Percentiles rank a stretch among this genome's conserved stretches.
Conservation (phyloP, 495 filamentous ascomycete species). For the Amphirosellinia nigrospora region DNA sequence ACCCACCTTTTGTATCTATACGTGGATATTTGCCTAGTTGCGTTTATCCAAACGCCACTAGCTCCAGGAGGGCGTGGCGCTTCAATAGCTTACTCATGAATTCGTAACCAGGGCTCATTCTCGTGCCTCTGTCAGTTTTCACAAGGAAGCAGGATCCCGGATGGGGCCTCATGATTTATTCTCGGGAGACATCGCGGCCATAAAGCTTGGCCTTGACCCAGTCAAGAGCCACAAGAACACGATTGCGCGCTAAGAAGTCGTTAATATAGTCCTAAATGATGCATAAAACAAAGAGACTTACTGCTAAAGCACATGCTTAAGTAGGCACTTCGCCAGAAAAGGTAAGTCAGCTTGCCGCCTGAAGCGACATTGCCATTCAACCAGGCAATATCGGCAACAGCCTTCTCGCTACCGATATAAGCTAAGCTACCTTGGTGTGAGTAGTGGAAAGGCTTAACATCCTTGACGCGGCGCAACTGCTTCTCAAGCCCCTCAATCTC, state of each 20-base stretch:
- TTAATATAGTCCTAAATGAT: slow-evolving; percentile 26
- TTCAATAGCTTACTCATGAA: background rate
- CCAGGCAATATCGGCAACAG: slow-evolving; percentile 97
- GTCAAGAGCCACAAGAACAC: slow-evolving; percentile 88
- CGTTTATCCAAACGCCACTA: background rate
- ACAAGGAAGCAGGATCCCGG: background rate
- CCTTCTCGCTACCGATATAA: slow-evolving; percentile 98
- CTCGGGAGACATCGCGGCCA: slow-evolving; percentile 92
- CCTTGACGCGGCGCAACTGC: slow-evolving; percentile 85
- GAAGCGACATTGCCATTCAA: slow-evolving; percentile 93
- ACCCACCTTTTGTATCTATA: background rate
- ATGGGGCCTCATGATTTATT: slow-evolving; percentile 58
- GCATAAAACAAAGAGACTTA: slow-evolving; percentile 55
- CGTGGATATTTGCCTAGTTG: background rate
- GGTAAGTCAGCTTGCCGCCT: slow-evolving; percentile 79
- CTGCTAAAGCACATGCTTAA: slow-evolving; percentile 99
- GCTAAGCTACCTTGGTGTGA: slow-evolving; percentile 94
- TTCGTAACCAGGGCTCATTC: slow-evolving; percentile 5
- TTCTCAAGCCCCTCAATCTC: slow-evolving; percentile 87
- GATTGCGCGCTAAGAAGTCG: slow-evolving; percentile 72
- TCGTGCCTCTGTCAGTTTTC: slow-evolving; percentile 1
- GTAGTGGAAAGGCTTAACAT: slow-evolving; percentile 96
- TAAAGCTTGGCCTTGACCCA: slow-evolving; percentile 97
- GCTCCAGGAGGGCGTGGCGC: background rate
- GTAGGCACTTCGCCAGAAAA: slow-evolving; percentile 98